Conservation (phyloP, 2,329 filamentous ascomycete species). For the Nigrospora sphaerica region DNA sequence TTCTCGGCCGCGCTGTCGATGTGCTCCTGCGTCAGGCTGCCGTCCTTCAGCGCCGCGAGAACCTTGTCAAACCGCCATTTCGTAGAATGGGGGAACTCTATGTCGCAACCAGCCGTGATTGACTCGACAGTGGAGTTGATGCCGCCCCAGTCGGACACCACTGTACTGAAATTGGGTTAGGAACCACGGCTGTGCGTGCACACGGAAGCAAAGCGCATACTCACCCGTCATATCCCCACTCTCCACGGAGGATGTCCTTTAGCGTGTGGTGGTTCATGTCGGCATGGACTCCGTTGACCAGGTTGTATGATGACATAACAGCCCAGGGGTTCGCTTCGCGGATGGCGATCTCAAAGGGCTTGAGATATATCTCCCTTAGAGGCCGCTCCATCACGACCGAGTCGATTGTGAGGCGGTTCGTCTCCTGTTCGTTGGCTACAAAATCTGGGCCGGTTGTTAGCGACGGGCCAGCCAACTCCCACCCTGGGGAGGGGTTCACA, state of each 20-base stretch:
- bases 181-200: constrained; percentile 5
- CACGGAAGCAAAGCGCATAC: constrained; percentile 3
- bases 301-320: constrained; percentile 63
- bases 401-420: constrained; percentile 57
- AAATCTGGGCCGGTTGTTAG: constrained; percentile 37
- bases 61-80: constrained; percentile 53
- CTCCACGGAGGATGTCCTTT: constrained; percentile 50
- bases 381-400: constrained; percentile 58
- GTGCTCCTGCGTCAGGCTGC: constrained; percentile 36
- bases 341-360: constrained; percentile 67
- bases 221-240: constrained; percentile 57
- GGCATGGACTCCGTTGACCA: constrained; percentile 56
- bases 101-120: constrained; percentile 47
- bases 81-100: constrained; percentile 50
- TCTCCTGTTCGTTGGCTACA: constrained; percentile 68
- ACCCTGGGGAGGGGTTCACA: constrained; percentile 13
- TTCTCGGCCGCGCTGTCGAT: constrained; percentile 54
- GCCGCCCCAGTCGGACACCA: constrained; percentile 54
- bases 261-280: constrained; percentile 49
- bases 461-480: constrained; percentile 4
- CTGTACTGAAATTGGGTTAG: constrained; percentile 29
- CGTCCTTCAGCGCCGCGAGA: constrained; percentile 41
- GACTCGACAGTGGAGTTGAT: constrained; percentile 49
- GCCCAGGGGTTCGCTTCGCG: constrained; percentile 64
- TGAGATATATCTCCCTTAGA: constrained; percentile 64